A percentile compares a stretch with the other conserved stretches of the same genome.
phyloP scores from a whole-genome alignment of 306 rosid genomes.

The Oxytropis ochrocephala region DNA sequence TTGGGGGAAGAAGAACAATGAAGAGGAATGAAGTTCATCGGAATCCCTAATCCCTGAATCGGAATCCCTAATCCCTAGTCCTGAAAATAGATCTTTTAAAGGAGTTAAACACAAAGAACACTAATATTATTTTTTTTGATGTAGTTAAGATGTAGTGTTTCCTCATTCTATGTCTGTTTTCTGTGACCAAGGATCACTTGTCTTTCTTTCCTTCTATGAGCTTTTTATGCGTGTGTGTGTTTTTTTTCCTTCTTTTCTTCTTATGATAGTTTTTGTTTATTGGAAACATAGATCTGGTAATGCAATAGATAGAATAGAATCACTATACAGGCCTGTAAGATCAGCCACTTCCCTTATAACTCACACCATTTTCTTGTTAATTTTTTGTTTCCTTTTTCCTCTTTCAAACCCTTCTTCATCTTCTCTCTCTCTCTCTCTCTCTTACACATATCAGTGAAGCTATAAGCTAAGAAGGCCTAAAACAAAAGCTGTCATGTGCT shows the following conservation, averaged over 20 bases:
- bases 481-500: constrained; percentile 54
- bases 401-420: constrained; percentile 25
- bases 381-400: constrained; percentile 41
- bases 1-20: no score
- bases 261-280: constrained; percentile 51
- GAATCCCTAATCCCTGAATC: no score
- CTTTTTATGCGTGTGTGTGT: constrained; percentile 23
- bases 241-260: constrained; percentile 43
- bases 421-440: constrained; percentile 25
- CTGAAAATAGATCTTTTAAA: constrained; percentile 32
- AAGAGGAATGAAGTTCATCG: no score
- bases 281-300: constrained; percentile 84
- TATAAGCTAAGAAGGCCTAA: constrained; percentile 37
- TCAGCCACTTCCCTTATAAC: constrained; percentile 46
- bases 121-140: no score
- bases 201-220: constrained; percentile 39
- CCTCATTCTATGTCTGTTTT: constrained; percentile 42
- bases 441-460: constrained; percentile 35
- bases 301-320: constrained; percentile 56
- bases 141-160: constrained; percentile 32
- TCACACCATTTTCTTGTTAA: constrained; percentile 56
- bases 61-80: no score
- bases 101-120: constrained; percentile 36
- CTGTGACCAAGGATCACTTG: constrained; percentile 37
- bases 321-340: constrained; percentile 54